Conservation (phyloP, 2,329 filamentous ascomycete genomes). For the Fusarium nisikadoi region DNA sequence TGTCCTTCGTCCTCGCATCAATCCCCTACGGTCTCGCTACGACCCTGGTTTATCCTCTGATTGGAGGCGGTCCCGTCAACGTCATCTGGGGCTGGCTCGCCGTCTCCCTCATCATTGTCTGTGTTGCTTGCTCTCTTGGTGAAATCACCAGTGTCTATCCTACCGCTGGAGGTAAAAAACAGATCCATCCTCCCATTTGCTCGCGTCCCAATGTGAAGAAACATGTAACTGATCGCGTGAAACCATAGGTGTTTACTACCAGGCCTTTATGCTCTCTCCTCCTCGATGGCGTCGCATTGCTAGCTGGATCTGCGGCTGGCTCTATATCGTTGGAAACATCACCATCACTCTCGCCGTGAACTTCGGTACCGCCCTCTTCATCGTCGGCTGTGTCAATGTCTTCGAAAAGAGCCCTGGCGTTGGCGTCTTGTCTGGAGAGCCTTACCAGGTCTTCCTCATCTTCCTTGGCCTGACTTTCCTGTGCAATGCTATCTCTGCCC, state of each 20-base stretch:
- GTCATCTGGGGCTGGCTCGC: conserved; percentile 22
- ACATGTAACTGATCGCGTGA: neutral
- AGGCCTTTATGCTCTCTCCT: conserved; percentile 78
- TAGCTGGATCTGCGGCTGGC: conserved; percentile 76
- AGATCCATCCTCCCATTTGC: neutral
- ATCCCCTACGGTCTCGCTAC: conserved; percentile 16
- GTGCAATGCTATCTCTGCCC: conserved; percentile 71
- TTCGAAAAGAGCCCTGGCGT: conserved; percentile 58
- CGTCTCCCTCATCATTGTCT: conserved; percentile 15
- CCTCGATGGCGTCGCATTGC: conserved; percentile 69
- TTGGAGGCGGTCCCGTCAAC: conserved; percentile 13
- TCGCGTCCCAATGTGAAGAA: neutral
- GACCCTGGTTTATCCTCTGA: neutral
- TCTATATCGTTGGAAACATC: conserved; percentile 74
- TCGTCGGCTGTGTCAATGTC: conserved; percentile 72
- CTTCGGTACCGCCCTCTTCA: conserved; percentile 73
- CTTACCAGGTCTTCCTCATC: conserved; percentile 66
- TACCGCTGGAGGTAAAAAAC: conserved; percentile 6
- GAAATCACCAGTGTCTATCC: conserved; percentile 22
- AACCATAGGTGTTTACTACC: conserved; percentile 71
- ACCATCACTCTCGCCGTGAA: conserved; percentile 75
- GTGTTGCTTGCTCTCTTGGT: conserved; percentile 19
- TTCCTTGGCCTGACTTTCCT: conserved; percentile 75
- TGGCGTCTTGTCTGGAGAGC: conserved; percentile 66
- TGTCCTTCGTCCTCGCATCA: conserved; percentile 21